phyloP scores from a whole-genome alignment of 768 basidiomycete genomes.

The Nevesoporus exiguus region DNA sequence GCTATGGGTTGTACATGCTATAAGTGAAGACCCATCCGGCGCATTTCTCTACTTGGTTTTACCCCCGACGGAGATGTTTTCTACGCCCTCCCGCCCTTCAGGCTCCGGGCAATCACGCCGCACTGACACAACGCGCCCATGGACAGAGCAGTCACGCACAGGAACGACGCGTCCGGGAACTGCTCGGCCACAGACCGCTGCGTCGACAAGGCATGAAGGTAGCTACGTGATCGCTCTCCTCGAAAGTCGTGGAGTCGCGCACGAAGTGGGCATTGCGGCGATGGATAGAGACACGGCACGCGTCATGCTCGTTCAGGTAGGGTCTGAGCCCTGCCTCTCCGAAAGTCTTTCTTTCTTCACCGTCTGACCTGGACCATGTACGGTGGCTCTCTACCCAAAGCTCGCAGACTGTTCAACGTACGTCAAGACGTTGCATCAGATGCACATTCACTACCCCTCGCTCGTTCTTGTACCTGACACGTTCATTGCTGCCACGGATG shows the following conservation, averaged over 20 bases:
- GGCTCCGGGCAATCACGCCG: constrained; percentile 14
- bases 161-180: constrained; percentile 33
- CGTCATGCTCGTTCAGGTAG: constrained; percentile 75
- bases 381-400: constrained; percentile 34
- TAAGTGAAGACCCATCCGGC: neutral
- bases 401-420: constrained; percentile 86
- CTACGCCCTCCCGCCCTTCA: constrained; percentile 12
- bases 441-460: constrained; percentile 71
- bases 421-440: constrained; percentile 82
- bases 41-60: neutral
- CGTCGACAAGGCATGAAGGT: constrained; percentile 54
- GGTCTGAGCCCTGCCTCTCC: no score
- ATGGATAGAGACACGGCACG: constrained; percentile 77
- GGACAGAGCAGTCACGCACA: constrained; percentile 58
- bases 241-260: constrained; percentile 73
- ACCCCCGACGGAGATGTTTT: constrained; percentile 6
- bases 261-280: constrained; percentile 86
- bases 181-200: constrained; percentile 62
- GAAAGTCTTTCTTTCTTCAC: neutral
- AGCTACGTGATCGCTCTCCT: constrained; percentile 66
- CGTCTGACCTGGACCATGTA: neutral
- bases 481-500: constrained; percentile 59
- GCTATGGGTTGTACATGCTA: no score
- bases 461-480: constrained; percentile 82
- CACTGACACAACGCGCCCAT: constrained; percentile 37